Base-by-base conservation (phyloP, 352 stramenopile species). In the Plasmopara halstedii region DNA sequence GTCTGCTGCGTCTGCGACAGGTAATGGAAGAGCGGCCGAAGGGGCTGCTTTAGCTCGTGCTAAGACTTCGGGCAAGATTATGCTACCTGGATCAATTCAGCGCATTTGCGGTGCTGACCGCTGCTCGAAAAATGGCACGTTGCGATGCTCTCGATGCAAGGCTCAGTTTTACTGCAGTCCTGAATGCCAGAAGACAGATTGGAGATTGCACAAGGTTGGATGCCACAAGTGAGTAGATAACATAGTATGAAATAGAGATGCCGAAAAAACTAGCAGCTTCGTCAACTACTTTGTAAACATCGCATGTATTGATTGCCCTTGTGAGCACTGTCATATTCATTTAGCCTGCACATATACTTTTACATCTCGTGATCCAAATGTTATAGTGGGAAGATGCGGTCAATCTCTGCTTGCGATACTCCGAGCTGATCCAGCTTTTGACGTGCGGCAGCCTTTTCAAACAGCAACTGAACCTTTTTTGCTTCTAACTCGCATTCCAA, bases 81-180 rank as follows among this genome's bases (percentile, higher is more conserved):
- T 58, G 44, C 29, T 63, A 32, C 58, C 59, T 25, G 58, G 50
- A 35, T 64, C 49, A 5, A 62, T 72, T 19, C 62, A 77, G 40
- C 70, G 78, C 36, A 56, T 88, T 39, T 92, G 80, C 49, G 75
- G 66, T 22, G 75, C 75, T 14, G 59, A 75, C 21, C 62, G 73
- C 22, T 92, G 80, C 55, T 87, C 80, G 11, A 74, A 80, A 26
- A 78, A 78, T 17, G 80, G 67, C 42, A 66, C 70, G 31, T 60
- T 88, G 49, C 80, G 80, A 38, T 94, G 83, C 51, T 86, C 76
- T 46, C 70, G 81, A 13, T 94, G 83, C 68, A 88, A 87, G 54
- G 64, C 67, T 35, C 76, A 88, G 46, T 90, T 84, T 55, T 94
- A 94, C 54, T 94, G 83, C 65, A 76, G 71, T 40, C 53, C 68